Base-by-base conservation (phyloP, 129 eudicot species). In the Arctium lappa region DNA sequence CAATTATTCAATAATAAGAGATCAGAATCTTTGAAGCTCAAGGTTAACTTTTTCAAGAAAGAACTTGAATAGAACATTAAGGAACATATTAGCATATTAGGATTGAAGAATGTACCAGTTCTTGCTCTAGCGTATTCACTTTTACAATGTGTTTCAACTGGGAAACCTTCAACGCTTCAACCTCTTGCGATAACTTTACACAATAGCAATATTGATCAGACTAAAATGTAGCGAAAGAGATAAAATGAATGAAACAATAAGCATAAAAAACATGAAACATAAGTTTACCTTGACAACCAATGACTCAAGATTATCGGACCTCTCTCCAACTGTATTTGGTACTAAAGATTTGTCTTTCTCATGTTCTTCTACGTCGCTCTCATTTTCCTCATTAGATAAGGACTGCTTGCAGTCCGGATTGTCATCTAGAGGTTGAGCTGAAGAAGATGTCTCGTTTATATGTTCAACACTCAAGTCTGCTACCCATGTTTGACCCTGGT, bases 151-250 rank as follows among this genome's bases (percentile, higher is more conserved):
- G 92, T 48, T 84, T 80, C 82, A 79, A 30, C 68, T 84, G 90
- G 39, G 82, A 63, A 56, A 70, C 81, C 85, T 91, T 94, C 89
- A 94, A 38, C 10, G n/a, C 80, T 74, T 86, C 87, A 73, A 93
- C 48, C 85, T 88, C 92, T 86, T 74, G 87, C 72, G 74, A 48
- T 68, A 93, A 77, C 98, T 91, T 80, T 76, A 86, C 29, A 48
- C 46, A 27, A 18, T 37, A 81, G 8, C 56, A 82, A 48, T 65
- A 27, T 79, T 22, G 39, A 42, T 31, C 40, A 68, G 69, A 39
- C 68, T 34, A 72, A 63, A 81, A 79, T 32, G n/a, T 6, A 53
- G 8, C 27, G 4, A 22, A 29, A 65, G 60, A 56, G 16, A 38
- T 15, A 16, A 46, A 60, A 37, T 2, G 48, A n/a, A 75, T 5